Conservation (phyloP, 345 rosid species). For the Passiflora organensis region DNA sequence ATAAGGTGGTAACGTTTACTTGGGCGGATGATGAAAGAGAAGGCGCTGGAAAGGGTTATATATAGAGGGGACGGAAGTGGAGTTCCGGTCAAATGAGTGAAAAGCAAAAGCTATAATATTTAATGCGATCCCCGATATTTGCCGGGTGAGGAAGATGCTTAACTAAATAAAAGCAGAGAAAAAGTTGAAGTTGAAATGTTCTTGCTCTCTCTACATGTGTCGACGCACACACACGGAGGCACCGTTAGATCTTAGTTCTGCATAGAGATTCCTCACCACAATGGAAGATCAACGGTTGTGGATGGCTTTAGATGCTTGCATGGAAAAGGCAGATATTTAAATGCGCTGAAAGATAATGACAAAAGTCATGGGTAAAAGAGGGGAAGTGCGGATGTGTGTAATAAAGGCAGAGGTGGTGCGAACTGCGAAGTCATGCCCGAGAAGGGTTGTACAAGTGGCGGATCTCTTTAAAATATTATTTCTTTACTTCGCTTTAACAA, state of each 20-base stretch:
- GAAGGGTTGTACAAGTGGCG: constrained; percentile 11
- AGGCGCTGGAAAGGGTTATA: constrained; percentile 37
- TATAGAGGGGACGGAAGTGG: constrained; percentile 33
- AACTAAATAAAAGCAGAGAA: no score
- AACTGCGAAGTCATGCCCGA: neutral
- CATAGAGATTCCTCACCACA: constrained; percentile 2
- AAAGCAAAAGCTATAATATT: constrained; percentile 7
- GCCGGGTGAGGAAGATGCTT: constrained; percentile 1
- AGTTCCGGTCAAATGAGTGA: constrained; percentile 42
- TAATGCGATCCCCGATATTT: neutral
- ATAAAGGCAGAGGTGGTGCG: neutral
- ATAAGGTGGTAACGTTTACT: neutral
- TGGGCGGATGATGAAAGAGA: constrained; percentile 41
- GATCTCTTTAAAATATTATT: constrained; percentile 14
- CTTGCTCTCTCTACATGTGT: neutral
- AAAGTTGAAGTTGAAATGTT: neutral
- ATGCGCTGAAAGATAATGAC: neutral
- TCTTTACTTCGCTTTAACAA: neutral
- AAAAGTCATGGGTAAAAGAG: no score
- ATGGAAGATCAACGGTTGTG: neutral
- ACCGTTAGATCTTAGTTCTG: constrained; percentile 21
- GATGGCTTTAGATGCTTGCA: neutral
- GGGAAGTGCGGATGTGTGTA: no score
- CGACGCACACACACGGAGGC: neutral
- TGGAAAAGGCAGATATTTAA: neutral